Percentiles rank a stretch among this genome's conserved stretches.
Conservation (phyloP, 2,329 filamentous ascomycete species). For the Fusarium continuum region DNA sequence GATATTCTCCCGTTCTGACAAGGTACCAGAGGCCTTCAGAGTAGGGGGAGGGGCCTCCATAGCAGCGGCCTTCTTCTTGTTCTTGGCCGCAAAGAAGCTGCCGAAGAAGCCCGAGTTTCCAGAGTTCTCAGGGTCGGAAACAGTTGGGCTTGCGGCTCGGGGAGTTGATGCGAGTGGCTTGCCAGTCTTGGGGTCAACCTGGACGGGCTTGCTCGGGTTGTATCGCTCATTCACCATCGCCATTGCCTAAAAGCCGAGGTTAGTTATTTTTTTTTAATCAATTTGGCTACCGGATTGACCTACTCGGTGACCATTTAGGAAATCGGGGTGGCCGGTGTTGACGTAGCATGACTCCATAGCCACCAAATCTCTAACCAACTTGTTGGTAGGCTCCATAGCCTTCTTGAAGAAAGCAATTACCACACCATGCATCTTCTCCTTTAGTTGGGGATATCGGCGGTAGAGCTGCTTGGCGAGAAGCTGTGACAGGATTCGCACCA, state of each 20-base stretch:
- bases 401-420: constrained; percentile 98
- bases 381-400: constrained; percentile 97
- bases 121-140: constrained; percentile 60
- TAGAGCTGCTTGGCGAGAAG: constrained; percentile 89
- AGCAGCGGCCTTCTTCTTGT: constrained; percentile 99
- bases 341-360: constrained; percentile 97
- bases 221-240: constrained; percentile 96
- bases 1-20: constrained; percentile 92
- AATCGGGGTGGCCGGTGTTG: constrained; percentile 98
- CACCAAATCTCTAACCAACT: constrained; percentile 92
- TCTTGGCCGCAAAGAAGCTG: constrained; percentile 98
- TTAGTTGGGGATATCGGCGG: constrained; percentile 89
- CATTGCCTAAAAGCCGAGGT: constrained; percentile 76
- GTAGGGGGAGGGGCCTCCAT: constrained; percentile 96
- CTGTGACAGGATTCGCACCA: constrained; percentile 93
- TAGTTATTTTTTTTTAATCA: neutral
- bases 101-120: constrained; percentile 89
- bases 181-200: constrained; percentile 98
- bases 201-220: constrained; percentile 81
- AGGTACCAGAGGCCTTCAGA: constrained; percentile 90
- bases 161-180: constrained; percentile 82
- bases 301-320: constrained; percentile 91
- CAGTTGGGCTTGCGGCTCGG: constrained; percentile 78
- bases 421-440: constrained; percentile 95
- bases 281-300: constrained; percentile 43